Base-by-base conservation (phyloP, 83 land plant genomes). In the Larix sibirica region DNA sequence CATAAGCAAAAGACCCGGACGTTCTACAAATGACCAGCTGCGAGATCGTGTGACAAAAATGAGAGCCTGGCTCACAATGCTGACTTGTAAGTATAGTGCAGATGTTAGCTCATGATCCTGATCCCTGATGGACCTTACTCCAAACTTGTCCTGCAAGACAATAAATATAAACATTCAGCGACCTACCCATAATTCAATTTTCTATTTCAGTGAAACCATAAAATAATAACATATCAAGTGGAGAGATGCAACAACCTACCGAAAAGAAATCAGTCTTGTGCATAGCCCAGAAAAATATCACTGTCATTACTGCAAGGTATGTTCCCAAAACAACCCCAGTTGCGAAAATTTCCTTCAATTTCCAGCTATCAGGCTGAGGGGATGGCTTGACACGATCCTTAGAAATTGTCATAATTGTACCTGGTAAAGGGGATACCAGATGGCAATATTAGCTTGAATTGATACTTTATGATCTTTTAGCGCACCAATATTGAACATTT, bases 401-500 rank as follows among this genome's bases (percentile, higher is more conserved):
- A 59, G 93, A 92, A 16, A 92, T 92, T 13, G 95, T 92, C 95
- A 92, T 92, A 77, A 92, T 92, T 12, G 93, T 91, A 50, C 93
- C 94, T 91, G 81, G 24, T 70, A 61, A 16, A 62, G 60, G 7
- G 56, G 12, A 50, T 10, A 78, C 7, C 56, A 77, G 63, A 16
- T 38, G 5, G n/a, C 16, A 16, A 54, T 42, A 77, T 81, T 76
- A 42, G 59, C 9, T 74, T 42, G 1, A 47, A 8, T 14, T 13
- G 26, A 18, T 17, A 47, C 36, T 24, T 42, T 23, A 81, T 17
- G 56, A 44, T 16, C 38, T 38, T 24, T 42, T 20, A 68, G 36
- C 44, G 36, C 44, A 69, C 33, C 17, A 17, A 36, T 7, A 33
- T 20, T 7, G 6, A 18, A 42, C 20, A 69, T 33, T 40, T 12